These are phyloP conservation scores for Coemansia sp. DNA, from an alignment of 192 early-diverging fungal genomes.

Conservation along the genomic window DNA sequence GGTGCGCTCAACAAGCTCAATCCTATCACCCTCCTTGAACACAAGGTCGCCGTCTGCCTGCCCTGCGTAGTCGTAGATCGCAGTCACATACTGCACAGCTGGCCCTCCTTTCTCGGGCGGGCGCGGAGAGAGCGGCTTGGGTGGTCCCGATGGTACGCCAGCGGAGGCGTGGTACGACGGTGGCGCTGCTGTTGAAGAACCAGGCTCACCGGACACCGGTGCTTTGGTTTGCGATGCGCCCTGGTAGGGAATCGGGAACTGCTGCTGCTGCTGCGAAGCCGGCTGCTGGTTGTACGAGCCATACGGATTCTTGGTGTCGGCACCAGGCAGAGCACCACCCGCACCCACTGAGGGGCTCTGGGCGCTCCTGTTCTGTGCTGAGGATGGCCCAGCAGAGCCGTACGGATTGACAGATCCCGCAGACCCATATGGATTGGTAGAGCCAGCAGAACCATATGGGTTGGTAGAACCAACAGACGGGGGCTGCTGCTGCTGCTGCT, in stretches of 20 bases:
- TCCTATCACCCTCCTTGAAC: conserved; percentile 70
- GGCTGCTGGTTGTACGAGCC: neutral
- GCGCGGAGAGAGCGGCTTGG: neutral
- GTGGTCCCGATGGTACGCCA: neutral
- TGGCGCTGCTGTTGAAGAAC: conserved; percentile 15
- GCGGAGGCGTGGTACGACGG: conserved; percentile 16
- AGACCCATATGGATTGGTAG: conserved; percentile 17
- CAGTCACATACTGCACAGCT: conserved; percentile 54
- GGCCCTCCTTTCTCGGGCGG: conserved; percentile 22
- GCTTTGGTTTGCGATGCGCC: conserved; percentile 1
- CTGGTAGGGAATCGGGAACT: conserved; percentile 7
- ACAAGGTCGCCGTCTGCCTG: conserved; percentile 71
- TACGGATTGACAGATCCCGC: conserved; percentile 13
- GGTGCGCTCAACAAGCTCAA: conserved; percentile 68
- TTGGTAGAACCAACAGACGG: conserved; percentile 2
- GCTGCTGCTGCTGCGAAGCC: too few species aligned
- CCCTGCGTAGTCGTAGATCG: conserved; percentile 78
- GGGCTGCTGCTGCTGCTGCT: conserved; percentile 11
- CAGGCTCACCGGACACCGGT: conserved; percentile 4
- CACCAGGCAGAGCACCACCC: neutral
- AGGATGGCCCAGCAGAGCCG: neutral
- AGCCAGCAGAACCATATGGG: conserved; percentile 16
- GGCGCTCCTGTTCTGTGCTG: neutral
- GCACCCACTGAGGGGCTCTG: neutral
- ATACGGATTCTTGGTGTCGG: neutral